A percentile compares a stretch with the other conserved stretches of the same genome.
Conservation (phyloP, 768 basidiomycete species). For the Boletus barrowsii region DNA sequence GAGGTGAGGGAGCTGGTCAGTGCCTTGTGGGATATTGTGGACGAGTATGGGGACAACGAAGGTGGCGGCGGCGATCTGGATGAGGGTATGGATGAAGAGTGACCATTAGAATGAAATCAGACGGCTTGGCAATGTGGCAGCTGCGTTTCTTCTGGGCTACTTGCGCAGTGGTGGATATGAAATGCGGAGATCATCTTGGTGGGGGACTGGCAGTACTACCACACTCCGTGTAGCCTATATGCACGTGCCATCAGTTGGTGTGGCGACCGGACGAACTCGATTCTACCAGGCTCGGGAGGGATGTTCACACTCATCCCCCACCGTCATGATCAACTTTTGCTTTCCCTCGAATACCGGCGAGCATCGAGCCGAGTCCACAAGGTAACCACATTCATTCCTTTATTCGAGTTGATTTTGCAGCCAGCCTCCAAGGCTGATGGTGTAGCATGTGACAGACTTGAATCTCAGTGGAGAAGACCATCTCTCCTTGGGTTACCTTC, state of each 20-base stretch:
- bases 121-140: neutral
- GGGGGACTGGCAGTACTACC: neutral
- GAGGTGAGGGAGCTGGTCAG: constrained; percentile 56
- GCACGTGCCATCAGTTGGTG: neutral
- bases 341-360: neutral
- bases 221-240: too few relatives aligned
- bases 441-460: neutral
- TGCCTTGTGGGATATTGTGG: constrained; percentile 59
- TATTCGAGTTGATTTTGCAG: too few relatives aligned
- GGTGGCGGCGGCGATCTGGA: constrained; percentile 20
- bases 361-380: too few relatives aligned
- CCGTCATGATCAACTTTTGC: too few relatives aligned
- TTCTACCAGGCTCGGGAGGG: too few relatives aligned
- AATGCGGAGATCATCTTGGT: neutral
- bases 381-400: too few relatives aligned
- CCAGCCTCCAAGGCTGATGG: too few relatives aligned
- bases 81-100: constrained; percentile 21
- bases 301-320: too few relatives aligned
- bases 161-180: neutral
- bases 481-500: too few relatives aligned
- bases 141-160: neutral
- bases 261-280: neutral
- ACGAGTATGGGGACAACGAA: constrained; percentile 35
- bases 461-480: neutral
- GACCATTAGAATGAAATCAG: neutral